phyloP scores from a whole-genome alignment of 1,139 yeast species.

The Blastobotrys buckinghamii region DNA sequence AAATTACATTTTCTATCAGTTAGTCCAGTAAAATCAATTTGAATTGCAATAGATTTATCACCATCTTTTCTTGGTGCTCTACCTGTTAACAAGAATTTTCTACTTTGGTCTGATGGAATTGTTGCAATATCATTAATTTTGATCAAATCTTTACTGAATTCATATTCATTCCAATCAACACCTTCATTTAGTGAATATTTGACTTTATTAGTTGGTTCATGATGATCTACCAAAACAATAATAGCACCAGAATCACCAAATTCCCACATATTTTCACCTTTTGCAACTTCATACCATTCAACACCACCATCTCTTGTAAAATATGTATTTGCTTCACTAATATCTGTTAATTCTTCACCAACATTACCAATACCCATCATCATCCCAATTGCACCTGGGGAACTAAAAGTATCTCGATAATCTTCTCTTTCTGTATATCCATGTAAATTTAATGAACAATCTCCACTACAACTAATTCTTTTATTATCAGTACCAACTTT shows the following conservation, averaged over 20 bases:
- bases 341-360: slow-evolving; percentile 53
- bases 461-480: slow-evolving; percentile 46
- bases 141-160: slow-evolving; percentile 55
- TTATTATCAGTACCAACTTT: slow-evolving; percentile 54
- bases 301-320: slow-evolving; percentile 84
- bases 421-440: slow-evolving; percentile 88
- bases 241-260: slow-evolving; percentile 93
- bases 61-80: slow-evolving; percentile 39
- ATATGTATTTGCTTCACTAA: slow-evolving; percentile 58
- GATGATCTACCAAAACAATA: slow-evolving; percentile 60
- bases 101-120: slow-evolving; percentile 82
- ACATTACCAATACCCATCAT: slow-evolving; percentile 88
- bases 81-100: slow-evolving; percentile 58
- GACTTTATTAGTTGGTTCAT: slow-evolving; percentile 51
- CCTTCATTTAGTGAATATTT: slow-evolving; percentile 78
- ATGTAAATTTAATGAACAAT: slow-evolving; percentile 81
- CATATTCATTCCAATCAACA: slow-evolving; percentile 59
- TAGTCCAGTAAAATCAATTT: slow-evolving; percentile 67
- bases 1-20: slow-evolving; percentile 64
- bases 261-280: slow-evolving; percentile 86
- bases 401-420: slow-evolving; percentile 76
- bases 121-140: slow-evolving; percentile 72
- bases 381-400: slow-evolving; percentile 84
- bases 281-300: slow-evolving; percentile 73
- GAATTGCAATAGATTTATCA: slow-evolving; percentile 40